Base-by-base conservation (phyloP, 495 filamentous ascomycete genomes). In the Clohesyomyces aquaticus region DNA sequence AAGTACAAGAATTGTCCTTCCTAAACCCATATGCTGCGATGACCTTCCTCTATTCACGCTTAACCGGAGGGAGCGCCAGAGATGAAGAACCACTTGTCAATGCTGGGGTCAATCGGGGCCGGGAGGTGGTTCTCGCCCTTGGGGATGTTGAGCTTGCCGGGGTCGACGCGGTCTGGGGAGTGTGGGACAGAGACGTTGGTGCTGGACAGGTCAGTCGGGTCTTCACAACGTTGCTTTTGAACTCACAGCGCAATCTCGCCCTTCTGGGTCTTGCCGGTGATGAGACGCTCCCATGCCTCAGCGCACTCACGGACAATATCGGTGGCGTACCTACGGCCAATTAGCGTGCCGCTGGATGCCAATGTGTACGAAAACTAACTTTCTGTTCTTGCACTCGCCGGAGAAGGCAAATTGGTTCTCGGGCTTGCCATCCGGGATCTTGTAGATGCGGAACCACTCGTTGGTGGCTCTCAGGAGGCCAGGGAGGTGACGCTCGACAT, bases 61-160 rank as follows among this genome's bases (percentile, higher is more conserved):
- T 72, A 69, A 21, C 25, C 45, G 46, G 69, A 66, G 70, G 94
- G 90, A 76, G 94, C 94, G 76, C 94, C 94, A 75, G 93, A 97
- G 80, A 99, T 99, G 85, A 96, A 99, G 87, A 99, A 99, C 94
- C 95, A 99, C 85, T 99, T 99, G 85, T 99, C 94, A 74, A 97
- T 96, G 80, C 87, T 94, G 71, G 88, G 85, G 75, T 99, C 94
- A 69, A 98, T 96, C 62, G 92, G 90, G 57, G 90, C 93, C 57
- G 94, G 89, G 19, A 82, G 74, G 16, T 92, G 81, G 68, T 93
- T 86, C 82, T 97, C 84, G 73, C 84, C 80, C 58, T 82, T 77
- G 54, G 91, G 90, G 38, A 96, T 85, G 61, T 82, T 84, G 58
- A 95, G 78, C 76, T 87, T 79, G 69, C 77, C 77, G 51, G 82